Percentiles rank a stretch among this genome's conserved stretches.
phyloP scores from a whole-genome alignment of 2,329 filamentous ascomycete species.

The Colletotrichum lupini region DNA sequence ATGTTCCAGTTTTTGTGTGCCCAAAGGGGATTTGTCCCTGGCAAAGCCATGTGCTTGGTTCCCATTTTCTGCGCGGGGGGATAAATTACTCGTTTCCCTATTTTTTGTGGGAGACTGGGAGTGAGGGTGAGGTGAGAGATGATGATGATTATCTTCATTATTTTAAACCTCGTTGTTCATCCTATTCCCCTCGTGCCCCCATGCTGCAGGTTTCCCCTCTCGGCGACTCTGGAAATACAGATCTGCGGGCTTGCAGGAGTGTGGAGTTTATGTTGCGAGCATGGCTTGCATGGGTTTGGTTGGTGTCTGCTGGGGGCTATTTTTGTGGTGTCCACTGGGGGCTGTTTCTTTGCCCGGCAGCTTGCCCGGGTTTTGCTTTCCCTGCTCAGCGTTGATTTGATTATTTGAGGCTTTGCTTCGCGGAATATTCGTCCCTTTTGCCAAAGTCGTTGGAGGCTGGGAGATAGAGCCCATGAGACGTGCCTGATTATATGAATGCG shows the following conservation, averaged over 20 bases:
- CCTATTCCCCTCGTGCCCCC: too few species aligned
- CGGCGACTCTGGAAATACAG: constrained; percentile 4
- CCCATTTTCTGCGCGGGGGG: not conserved
- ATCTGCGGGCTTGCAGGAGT: constrained; percentile 3
- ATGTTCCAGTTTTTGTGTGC: not conserved
- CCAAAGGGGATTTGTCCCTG: not conserved
- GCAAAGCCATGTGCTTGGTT: not conserved
- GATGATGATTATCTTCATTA: not conserved
- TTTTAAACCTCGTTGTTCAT: not conserved
- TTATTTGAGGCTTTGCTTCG: too few species aligned
- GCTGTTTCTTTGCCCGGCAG: not conserved
- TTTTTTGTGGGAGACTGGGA: not conserved
- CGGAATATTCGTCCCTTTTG: too few species aligned
- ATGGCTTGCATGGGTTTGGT: not conserved
- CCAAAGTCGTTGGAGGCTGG: too few species aligned
- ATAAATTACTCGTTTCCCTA: not conserved
- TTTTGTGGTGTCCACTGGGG: too few species aligned
- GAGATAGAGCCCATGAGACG: too few species aligned
- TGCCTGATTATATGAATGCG: too few species aligned
- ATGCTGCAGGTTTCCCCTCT: not conserved
- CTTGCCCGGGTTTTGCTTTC: not conserved
- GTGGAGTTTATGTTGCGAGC: not conserved
- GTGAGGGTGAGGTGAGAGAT: not conserved
- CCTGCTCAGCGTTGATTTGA: not conserved
- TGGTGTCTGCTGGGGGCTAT: too few species aligned